These are phyloP conservation scores for Cadophora gregata DNA, from an alignment of 2,329 filamentous ascomycete species.

Conservation along the genomic window DNA sequence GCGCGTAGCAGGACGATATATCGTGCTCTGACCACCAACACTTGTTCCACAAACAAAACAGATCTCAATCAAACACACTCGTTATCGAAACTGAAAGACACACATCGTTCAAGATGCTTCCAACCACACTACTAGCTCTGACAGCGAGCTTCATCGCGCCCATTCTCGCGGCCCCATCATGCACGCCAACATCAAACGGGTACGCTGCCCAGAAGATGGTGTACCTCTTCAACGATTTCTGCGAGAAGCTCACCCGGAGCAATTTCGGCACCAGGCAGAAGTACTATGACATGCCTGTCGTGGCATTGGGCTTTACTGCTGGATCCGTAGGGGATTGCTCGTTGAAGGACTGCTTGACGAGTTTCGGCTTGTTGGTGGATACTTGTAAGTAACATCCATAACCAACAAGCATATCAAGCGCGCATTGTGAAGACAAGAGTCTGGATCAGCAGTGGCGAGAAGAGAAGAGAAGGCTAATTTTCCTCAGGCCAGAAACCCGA, in stretches of 20 bases:
- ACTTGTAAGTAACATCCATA: constrained; percentile 13
- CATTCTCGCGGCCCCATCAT: constrained; percentile 11
- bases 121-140: constrained; percentile 19
- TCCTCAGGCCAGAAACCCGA: constrained; percentile 7
- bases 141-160: constrained; percentile 20
- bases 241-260: constrained; percentile 3
- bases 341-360: constrained; percentile 18
- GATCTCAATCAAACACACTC: neutral
- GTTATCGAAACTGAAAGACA: neutral
- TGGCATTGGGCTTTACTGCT: constrained; percentile 15
- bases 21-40: constrained; percentile 11
- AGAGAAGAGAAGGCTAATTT: neutral
- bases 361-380: constrained; percentile 19
- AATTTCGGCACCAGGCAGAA: constrained; percentile 14
- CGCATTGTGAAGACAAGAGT: neutral
- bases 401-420: neutral
- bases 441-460: no score
- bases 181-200: neutral
- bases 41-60: neutral
- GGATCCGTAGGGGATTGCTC: constrained; percentile 10
- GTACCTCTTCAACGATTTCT: constrained; percentile 25
- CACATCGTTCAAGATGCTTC: constrained; percentile 16
- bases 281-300: constrained; percentile 21
- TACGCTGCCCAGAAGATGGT: constrained; percentile 20
- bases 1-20: constrained; percentile 1